Evolutionary conservation across 2,329 filamentous ascomycete species (phyloP).

Genomic region (Leptographium radiaticola): DNA sequence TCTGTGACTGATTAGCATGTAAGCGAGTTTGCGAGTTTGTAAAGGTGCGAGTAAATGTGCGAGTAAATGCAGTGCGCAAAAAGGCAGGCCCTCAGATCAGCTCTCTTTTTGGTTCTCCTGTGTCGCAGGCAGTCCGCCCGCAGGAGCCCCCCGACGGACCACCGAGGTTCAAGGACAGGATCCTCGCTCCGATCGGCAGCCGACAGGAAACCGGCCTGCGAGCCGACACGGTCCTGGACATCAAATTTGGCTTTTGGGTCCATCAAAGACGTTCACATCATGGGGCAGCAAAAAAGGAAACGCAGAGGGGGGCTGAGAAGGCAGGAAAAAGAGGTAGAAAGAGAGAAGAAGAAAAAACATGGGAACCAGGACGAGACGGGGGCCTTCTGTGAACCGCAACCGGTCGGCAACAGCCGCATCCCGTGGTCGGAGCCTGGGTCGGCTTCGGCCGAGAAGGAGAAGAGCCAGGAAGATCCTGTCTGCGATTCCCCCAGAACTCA

Average conservation of each 20-base stretch:
- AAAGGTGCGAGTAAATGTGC: no score
- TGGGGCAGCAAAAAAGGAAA: background rate
- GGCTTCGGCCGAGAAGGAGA: slow-evolving; percentile 2
- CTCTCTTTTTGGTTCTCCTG: slow-evolving; percentile 10
- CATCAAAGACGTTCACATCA: slow-evolving; percentile 7
- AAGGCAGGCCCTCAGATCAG: slow-evolving; percentile 8
- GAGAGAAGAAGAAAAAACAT: background rate
- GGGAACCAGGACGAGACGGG: background rate
- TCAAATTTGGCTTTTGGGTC: slow-evolving; percentile 13
- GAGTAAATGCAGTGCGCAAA: background rate
- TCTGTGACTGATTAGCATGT: background rate
- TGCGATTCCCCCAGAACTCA: slow-evolving; percentile 16
- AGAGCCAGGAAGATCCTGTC: slow-evolving; percentile 7
- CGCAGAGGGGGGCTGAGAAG: background rate
- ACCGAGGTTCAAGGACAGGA: background rate
- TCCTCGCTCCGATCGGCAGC: slow-evolving; percentile 1
- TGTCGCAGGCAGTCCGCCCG: background rate
- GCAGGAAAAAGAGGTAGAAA: background rate
- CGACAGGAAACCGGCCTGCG: background rate
- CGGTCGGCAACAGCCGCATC: background rate
- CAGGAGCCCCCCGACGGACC: background rate
- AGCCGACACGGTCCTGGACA: background rate
- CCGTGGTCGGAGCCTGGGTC: background rate
- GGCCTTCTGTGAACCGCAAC: no score
- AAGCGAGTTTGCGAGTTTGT: background rate